These are phyloP conservation scores for Zizania palustris DNA, from an alignment of 202 grass and related monocot species.

Conservation along the genomic window DNA sequence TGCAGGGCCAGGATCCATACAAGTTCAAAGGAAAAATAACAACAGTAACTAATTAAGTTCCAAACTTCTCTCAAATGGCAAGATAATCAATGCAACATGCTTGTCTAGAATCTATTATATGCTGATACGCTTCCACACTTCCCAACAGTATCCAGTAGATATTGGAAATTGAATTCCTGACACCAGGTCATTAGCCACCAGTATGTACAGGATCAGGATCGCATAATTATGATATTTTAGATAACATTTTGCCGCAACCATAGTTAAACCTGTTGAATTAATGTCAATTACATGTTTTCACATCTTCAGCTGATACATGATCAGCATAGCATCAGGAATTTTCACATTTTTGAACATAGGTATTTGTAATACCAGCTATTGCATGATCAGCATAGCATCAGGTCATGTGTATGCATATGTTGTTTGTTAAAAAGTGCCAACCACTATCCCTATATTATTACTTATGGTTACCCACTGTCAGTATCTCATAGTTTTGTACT, in stretches of 20 bases:
- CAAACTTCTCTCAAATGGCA: background rate
- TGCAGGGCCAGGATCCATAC: background rate
- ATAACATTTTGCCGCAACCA: background rate
- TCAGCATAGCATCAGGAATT: too few species aligned
- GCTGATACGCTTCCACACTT: background rate
- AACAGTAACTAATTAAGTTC: conserved; percentile 22
- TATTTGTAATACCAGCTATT: background rate
- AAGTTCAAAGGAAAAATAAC: conserved; percentile 9
- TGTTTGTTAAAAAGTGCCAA: background rate
- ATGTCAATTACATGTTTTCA: background rate
- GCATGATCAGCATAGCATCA: background rate
- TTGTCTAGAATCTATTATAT: conserved; percentile 5
- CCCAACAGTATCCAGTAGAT: conserved; percentile 12
- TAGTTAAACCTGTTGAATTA: background rate
- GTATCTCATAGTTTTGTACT: background rate
- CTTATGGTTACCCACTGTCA: background rate
- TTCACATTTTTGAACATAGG: conserved; percentile 3
- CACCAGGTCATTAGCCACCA: conserved; percentile 1
- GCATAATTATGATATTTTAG: background rate
- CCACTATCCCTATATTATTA: conserved; percentile 15
- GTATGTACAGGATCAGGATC: conserved; percentile 11
- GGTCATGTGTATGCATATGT: background rate
- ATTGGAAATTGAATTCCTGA: conserved; percentile 1
- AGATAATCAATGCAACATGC: background rate
- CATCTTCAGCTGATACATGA: background rate